These are phyloP conservation scores for Elaeis oleifera DNA, from an alignment of 202 grass and related monocot genomes.

Conservation along the genomic window DNA sequence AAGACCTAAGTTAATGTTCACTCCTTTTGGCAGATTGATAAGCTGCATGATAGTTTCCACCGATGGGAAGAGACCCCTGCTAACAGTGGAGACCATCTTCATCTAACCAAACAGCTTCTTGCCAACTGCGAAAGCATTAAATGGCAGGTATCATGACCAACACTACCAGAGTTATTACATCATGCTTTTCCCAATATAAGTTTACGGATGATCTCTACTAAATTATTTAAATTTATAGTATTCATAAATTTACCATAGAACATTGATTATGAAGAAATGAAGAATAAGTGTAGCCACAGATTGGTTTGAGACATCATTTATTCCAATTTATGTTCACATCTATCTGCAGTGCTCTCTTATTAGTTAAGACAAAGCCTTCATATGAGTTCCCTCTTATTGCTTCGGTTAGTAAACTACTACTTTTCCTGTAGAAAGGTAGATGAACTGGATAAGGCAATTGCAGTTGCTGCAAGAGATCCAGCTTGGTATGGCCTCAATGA, in stretches of 20 bases:
- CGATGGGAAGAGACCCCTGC: constrained; percentile 67
- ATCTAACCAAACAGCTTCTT: constrained; percentile 67
- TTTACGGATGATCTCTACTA: too few species aligned
- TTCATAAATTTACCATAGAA: too few species aligned
- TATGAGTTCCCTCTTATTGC: background rate
- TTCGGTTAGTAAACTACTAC: background rate
- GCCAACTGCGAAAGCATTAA: constrained; percentile 75
- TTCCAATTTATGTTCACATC: too few species aligned
- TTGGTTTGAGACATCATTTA: too few species aligned
- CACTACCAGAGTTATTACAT: too few species aligned
- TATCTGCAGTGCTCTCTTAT: too few species aligned
- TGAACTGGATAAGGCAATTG: constrained; percentile 82
- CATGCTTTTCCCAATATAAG: too few species aligned
- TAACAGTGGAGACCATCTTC: constrained; percentile 65
- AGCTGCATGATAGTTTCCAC: constrained; percentile 58
- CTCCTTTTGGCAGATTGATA: constrained; percentile 46
- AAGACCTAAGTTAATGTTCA: background rate
- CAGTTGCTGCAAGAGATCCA: constrained; percentile 74
- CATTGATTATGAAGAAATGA: too few species aligned
- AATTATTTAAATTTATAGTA: too few species aligned
- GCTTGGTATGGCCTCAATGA: constrained; percentile 76
- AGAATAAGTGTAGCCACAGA: too few species aligned
- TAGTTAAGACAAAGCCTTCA: too few species aligned
- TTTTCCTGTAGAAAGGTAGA: constrained; percentile 51
- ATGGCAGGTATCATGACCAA: constrained; percentile 55